Evolutionary conservation across 2,329 filamentous ascomycete species (phyloP).

Genomic region (Claviceps arundinis): DNA sequence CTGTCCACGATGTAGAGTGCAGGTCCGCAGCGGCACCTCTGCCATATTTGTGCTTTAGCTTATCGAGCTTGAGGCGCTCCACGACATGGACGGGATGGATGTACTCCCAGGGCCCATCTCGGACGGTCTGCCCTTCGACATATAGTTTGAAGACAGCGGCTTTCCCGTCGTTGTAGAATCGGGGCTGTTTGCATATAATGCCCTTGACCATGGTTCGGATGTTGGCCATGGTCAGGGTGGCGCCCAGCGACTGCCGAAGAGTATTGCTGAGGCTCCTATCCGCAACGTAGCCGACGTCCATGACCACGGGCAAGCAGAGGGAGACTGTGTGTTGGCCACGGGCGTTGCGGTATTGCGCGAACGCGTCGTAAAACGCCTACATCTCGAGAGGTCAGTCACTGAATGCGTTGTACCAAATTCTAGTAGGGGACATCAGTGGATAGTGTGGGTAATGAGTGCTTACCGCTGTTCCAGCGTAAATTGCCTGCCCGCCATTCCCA

Average conservation of each 20-base stretch:
- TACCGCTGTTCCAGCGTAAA: slow-evolving; percentile 26
- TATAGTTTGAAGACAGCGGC: background rate
- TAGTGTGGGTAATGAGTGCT: background rate
- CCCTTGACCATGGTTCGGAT: slow-evolving; percentile 6
- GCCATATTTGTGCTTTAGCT: background rate
- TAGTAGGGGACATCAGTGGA: too few relatives aligned
- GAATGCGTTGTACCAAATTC: too few relatives aligned
- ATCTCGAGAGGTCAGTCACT: background rate
- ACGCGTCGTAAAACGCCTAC: slow-evolving; percentile 27
- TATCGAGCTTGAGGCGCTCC: slow-evolving; percentile 1
- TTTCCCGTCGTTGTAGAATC: slow-evolving; percentile 1
- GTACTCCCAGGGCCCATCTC: slow-evolving; percentile 1
- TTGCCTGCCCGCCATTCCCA: slow-evolving; percentile 35
- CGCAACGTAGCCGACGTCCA: slow-evolving; percentile 13
- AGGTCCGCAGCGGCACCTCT: background rate
- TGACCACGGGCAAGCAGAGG: slow-evolving; percentile 10
- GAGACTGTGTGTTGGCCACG: slow-evolving; percentile 13
- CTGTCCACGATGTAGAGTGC: slow-evolving; percentile 1
- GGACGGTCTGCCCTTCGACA: background rate
- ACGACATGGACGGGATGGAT: slow-evolving; percentile 2
- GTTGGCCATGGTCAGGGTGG: slow-evolving; percentile 3
- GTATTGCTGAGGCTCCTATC: slow-evolving; percentile 5
- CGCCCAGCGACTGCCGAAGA: slow-evolving; percentile 1
- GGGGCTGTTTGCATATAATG: slow-evolving; percentile 1
- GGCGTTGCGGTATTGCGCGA: slow-evolving; percentile 20